phyloP scores from a whole-genome alignment of 805 yeast species.

The Candida qinlingensis region DNA sequence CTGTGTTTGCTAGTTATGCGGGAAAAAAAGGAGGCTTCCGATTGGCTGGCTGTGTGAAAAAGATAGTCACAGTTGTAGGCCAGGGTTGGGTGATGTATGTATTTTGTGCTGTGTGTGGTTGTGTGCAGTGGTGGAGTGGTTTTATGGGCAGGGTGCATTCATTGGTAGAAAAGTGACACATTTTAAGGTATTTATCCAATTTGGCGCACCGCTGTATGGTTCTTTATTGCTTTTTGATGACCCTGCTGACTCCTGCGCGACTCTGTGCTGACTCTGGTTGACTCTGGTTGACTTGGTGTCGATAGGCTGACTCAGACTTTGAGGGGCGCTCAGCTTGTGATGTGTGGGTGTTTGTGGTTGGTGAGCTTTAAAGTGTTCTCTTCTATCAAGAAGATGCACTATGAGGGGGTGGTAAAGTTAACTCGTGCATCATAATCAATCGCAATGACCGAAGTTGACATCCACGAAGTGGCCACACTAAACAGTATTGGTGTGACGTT shows the following conservation, averaged over 20 bases:
- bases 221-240: neutral
- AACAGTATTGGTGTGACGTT: constrained; percentile 40
- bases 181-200: neutral
- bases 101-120: neutral
- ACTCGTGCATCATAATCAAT: too few relatives aligned
- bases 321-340: neutral
- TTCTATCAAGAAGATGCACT: neutral
- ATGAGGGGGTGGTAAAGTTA: too few relatives aligned
- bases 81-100: neutral
- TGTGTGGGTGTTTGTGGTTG: neutral
- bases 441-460: constrained; percentile 8
- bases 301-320: too few relatives aligned
- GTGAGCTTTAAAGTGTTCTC: neutral
- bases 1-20: neutral
- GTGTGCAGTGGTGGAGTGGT: neutral
- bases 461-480: constrained; percentile 8
- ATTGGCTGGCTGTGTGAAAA: constrained; percentile 8
- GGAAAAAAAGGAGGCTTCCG: constrained; percentile 8
- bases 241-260: neutral
- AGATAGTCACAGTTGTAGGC: constrained; percentile 2
- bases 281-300: neutral
- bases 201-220: neutral
- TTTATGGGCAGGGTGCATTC: neutral
- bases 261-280: constrained; percentile 2
- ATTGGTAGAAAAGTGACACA: constrained; percentile 3